Conservation (phyloP, 164 flowering plant species). For the Amborella trichopoda region DNA sequence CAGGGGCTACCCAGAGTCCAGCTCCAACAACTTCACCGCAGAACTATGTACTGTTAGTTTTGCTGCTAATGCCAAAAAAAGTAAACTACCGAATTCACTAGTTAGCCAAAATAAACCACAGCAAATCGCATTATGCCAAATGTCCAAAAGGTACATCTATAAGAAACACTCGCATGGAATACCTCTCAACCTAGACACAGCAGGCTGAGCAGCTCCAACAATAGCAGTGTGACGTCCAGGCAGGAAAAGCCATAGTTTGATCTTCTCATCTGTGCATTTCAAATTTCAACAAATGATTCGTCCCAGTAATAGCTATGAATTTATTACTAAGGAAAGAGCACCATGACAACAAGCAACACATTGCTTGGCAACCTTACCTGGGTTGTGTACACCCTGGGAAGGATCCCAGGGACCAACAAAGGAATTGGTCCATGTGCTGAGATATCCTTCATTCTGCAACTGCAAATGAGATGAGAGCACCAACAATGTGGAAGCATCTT, state of each 20-base stretch:
- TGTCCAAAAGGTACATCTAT: too few species aligned
- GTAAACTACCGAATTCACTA: too few species aligned
- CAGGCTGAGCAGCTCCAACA: slow-evolving; percentile 61
- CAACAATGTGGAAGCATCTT: slow-evolving; percentile 58
- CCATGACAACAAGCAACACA: neutral
- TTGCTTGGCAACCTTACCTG: slow-evolving; percentile 42
- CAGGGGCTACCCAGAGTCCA: slow-evolving; percentile 96
- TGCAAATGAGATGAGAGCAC: slow-evolving; percentile 82
- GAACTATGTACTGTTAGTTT: too few species aligned
- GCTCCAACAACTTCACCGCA: slow-evolving; percentile 52
- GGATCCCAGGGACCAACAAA: slow-evolving; percentile 99
- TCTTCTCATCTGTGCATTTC: slow-evolving; percentile 67
- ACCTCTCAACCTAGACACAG: slow-evolving; percentile 85
- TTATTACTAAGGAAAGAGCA: neutral
- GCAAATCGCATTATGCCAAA: too few species aligned
- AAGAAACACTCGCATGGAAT: too few species aligned
- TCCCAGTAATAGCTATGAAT: neutral
- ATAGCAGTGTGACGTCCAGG: slow-evolving; percentile 78
- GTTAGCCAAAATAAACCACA: too few species aligned
- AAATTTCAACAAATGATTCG: neutral
- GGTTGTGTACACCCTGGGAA: slow-evolving; percentile 93
- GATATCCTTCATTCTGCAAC: slow-evolving; percentile 81
- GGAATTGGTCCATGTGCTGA: slow-evolving; percentile 93
- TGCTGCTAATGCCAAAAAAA: too few species aligned
- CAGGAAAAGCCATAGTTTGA: slow-evolving; percentile 96